Percentiles rank a stretch among this genome's conserved stretches.
phyloP scores from a whole-genome alignment of 176 grass and related monocot species.

The Aechmea fasciata region DNA sequence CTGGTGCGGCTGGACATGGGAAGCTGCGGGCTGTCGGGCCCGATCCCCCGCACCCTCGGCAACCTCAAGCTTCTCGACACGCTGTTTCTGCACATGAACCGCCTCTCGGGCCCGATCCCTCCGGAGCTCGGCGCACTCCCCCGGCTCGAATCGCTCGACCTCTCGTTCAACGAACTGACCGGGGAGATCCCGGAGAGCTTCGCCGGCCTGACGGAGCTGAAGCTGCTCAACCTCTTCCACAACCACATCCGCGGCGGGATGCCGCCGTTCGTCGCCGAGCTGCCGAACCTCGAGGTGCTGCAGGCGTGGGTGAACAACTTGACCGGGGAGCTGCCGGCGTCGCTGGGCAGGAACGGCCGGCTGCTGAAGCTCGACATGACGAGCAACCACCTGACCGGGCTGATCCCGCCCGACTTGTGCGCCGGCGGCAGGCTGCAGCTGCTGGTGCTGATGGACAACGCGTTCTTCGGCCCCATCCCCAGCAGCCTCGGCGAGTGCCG shows the following conservation, averaged over 20 bases:
- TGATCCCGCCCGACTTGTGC: constrained; percentile 50
- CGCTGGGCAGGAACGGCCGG: constrained; percentile 39
- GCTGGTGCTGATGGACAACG: constrained; percentile 77
- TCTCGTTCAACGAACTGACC: constrained; percentile 67
- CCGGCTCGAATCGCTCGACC: constrained; percentile 44
- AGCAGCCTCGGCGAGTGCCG: constrained; percentile 52
- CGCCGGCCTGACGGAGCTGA: constrained; percentile 24
- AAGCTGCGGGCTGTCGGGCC: constrained; percentile 48
- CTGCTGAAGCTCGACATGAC: constrained; percentile 52
- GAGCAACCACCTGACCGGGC: constrained; percentile 52
- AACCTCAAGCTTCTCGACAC: constrained; percentile 40
- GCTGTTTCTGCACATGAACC: constrained; percentile 57
- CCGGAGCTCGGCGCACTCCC: constrained; percentile 29
- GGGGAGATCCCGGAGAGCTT: constrained; percentile 52
- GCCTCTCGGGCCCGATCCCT: constrained; percentile 42
- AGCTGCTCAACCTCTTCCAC: constrained; percentile 54
- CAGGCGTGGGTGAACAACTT: constrained; percentile 78
- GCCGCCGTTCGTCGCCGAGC: constrained; percentile 40
- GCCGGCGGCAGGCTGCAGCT: constrained; percentile 21
- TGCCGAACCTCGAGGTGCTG: constrained; percentile 53
- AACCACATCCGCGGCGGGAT: constrained; percentile 61
- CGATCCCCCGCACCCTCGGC: constrained; percentile 49
- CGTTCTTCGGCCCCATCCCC: constrained; percentile 64
- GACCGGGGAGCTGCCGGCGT: constrained; percentile 37
- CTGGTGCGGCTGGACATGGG: constrained; percentile 58